Evolutionary conservation across 2,329 filamentous ascomycete genomes (phyloP), one percentile per base, ranked within the genome.

Genomic region (Arthroderma uncinatum): DNA sequence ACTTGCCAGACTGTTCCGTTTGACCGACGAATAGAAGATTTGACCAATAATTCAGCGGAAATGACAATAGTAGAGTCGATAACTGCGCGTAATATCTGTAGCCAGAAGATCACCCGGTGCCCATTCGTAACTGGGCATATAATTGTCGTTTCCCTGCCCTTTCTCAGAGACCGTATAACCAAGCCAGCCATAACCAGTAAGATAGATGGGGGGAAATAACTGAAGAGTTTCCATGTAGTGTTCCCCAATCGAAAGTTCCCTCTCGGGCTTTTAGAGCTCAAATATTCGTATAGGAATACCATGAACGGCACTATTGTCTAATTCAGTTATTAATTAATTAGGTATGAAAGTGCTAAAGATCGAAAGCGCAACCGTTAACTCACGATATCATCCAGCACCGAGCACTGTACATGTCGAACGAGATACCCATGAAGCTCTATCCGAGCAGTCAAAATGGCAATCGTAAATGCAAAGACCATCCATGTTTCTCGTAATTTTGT

Each of bases 111-210:
- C 8, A 65, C 62, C 54, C 65, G 61, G 30, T 65, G 63, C 37
- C 71, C 67, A 16, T 66, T 61, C 30, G 71, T 67, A 1, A 68
- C 63, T 1, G 77, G 72, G 62, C 78, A 81, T 21, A 80, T 77
- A 58, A 76, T 77, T 2, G 76, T 78, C 14, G 76, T 78, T 40
- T 66, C 63, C 14, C 68, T 71, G 47, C 67, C 70, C 39, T 64
- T 59, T 6, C 69, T 65, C 14, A 74, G 66, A 1, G 66, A 65
- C 12, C 70, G 62, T 4, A 69, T 67, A 33, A 73, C 56, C 40
- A 73, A 64, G 4, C 73, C 72, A 6, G 73, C 72, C 6, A 72
- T 44, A 30, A 69, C 66, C 3, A 78, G 60, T 6, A 75, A 59
- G 4, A 66, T 59, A 0, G 73, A 67, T 0, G 73, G 65, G 19